A percentile compares a stretch with the other conserved stretches of the same genome.
Evolutionary conservation across 2,329 filamentous ascomycete species (phyloP).

Genomic region (Boeremia lycopersici): DNA sequence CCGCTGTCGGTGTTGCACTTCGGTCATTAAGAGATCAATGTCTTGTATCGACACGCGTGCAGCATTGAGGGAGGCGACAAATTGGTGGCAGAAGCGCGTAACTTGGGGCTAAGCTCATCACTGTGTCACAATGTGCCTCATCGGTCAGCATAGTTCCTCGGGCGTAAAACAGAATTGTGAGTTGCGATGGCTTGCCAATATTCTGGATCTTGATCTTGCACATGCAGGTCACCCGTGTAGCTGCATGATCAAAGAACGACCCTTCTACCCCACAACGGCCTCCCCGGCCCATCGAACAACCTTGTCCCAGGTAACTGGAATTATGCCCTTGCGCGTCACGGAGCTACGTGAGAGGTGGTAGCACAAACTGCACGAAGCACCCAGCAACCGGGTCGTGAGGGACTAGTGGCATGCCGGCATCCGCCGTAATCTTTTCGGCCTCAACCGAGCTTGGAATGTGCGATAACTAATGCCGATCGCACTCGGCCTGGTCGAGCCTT

Average conservation of each 20-base stretch:
- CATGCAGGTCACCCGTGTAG: conserved; percentile 38
- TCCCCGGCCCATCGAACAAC: conserved; percentile 36
- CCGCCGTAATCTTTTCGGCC: conserved; percentile 29
- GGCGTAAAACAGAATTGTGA: background rate
- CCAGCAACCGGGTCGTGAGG: conserved; percentile 40
- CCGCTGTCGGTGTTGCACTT: conserved; percentile 35
- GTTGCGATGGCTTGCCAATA: conserved; percentile 16
- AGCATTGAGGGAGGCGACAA: conserved; percentile 10
- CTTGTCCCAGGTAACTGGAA: conserved; percentile 34
- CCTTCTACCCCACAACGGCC: conserved; percentile 30
- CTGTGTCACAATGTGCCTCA: conserved; percentile 17
- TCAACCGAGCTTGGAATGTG: conserved; percentile 32
- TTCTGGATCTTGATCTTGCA: conserved; percentile 21
- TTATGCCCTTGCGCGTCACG: conserved; percentile 36
- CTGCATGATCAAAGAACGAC: conserved; percentile 37
- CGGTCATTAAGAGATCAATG: conserved; percentile 30
- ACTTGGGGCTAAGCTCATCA: conserved; percentile 5
- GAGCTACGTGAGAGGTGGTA: conserved; percentile 29
- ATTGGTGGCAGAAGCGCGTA: conserved; percentile 12
- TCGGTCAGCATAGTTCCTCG: conserved; percentile 11
- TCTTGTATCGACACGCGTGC: conserved; percentile 21
- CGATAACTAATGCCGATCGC: background rate
- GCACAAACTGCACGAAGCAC: conserved; percentile 30
- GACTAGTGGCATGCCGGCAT: conserved; percentile 30
- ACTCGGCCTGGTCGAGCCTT: background rate